Percentiles rank a stretch among this genome's conserved stretches.
These are phyloP conservation scores for Rhodosporidiobolus sp. DNA, from an alignment of 768 basidiomycete species.

Conservation along the genomic window DNA sequence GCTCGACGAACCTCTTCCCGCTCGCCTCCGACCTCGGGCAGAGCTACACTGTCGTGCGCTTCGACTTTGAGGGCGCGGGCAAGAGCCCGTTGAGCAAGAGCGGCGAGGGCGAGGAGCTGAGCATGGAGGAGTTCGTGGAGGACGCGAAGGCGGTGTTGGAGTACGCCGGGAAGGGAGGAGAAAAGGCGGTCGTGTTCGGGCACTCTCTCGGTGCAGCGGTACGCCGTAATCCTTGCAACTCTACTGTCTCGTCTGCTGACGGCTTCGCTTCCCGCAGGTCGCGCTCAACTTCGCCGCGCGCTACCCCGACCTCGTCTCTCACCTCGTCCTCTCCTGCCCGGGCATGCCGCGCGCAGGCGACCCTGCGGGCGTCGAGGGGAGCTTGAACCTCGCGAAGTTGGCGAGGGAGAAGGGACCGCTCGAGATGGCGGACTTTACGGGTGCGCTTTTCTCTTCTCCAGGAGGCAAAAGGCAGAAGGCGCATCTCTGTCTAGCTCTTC, in stretches of 20 bases:
- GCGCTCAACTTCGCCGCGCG: slow-evolving; percentile 8
- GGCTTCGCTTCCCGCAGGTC: neutral
- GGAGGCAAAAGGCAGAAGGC: no score
- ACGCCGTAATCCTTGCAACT: neutral
- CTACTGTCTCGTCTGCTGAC: neutral
- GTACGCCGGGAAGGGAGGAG: neutral
- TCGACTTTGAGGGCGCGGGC: slow-evolving; percentile 16
- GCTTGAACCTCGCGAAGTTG: neutral
- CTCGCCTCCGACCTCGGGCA: neutral
- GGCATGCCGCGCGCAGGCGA: neutral
- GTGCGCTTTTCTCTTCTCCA: no score
- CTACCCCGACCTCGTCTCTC: neutral
- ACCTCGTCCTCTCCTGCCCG: slow-evolving; percentile 14
- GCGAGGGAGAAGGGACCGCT: neutral
- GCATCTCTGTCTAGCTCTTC: no score
- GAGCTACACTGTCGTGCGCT: neutral
- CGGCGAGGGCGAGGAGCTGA: neutral
- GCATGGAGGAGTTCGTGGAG: slow-evolving; percentile 4
- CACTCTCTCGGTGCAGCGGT: slow-evolving; percentile 4
- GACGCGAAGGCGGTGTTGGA: slow-evolving; percentile 25
- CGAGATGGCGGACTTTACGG: slow-evolving; percentile 12
- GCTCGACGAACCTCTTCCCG: slow-evolving; percentile 15
- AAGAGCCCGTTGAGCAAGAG: neutral
- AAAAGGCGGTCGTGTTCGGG: slow-evolving; percentile 1
- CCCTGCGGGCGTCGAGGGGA: neutral